Conservation (phyloP, 345 rosid species). For the Tarenaya hassleriana region DNA sequence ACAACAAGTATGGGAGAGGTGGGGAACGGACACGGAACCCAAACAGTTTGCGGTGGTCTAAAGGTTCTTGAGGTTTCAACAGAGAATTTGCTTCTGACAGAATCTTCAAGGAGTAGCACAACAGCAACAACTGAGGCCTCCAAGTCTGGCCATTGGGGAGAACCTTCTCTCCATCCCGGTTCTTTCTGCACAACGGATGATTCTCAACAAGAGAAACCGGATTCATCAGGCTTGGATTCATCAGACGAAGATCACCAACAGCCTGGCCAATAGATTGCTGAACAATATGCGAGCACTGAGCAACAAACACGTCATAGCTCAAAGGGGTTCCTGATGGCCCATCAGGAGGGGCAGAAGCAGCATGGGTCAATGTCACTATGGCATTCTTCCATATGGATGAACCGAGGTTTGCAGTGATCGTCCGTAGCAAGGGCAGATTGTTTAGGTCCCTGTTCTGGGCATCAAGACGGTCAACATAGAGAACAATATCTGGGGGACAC, state of each 20-base stretch:
- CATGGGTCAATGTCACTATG: slow-evolving; percentile 71
- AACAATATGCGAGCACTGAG: slow-evolving; percentile 86
- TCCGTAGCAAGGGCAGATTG: slow-evolving; percentile 53
- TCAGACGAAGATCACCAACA: slow-evolving; percentile 80
- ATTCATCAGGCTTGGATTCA: slow-evolving; percentile 88
- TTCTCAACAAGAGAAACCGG: slow-evolving; percentile 91
- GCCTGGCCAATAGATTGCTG: slow-evolving; percentile 95
- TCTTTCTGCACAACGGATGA: slow-evolving; percentile 78
- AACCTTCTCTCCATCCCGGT: slow-evolving; percentile 80
- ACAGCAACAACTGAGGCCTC: slow-evolving; percentile 73
- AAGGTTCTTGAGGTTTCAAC: slow-evolving; percentile 71
- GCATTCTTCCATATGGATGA: slow-evolving; percentile 69
- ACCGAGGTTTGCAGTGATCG: slow-evolving; percentile 55
- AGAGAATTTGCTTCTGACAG: slow-evolving; percentile 72
- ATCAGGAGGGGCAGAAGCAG: slow-evolving; percentile 94
- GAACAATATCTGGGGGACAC: slow-evolving; percentile 77
- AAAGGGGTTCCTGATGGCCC: slow-evolving; percentile 85
- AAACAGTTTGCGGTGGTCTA: slow-evolving; percentile 75
- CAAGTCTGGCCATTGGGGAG: slow-evolving; percentile 89
- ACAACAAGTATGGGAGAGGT: slow-evolving; percentile 86
- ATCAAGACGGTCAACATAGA: slow-evolving; percentile 72
- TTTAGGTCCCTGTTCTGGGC: slow-evolving; percentile 58
- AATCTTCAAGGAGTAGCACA: slow-evolving; percentile 79
- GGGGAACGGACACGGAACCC: slow-evolving; percentile 84
- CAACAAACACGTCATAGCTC: slow-evolving; percentile 83